Percentiles rank a stretch among this genome's conserved stretches.
Conservation (phyloP, 192 early-diverging fungal genomes). For the Coemansia sp. region DNA sequence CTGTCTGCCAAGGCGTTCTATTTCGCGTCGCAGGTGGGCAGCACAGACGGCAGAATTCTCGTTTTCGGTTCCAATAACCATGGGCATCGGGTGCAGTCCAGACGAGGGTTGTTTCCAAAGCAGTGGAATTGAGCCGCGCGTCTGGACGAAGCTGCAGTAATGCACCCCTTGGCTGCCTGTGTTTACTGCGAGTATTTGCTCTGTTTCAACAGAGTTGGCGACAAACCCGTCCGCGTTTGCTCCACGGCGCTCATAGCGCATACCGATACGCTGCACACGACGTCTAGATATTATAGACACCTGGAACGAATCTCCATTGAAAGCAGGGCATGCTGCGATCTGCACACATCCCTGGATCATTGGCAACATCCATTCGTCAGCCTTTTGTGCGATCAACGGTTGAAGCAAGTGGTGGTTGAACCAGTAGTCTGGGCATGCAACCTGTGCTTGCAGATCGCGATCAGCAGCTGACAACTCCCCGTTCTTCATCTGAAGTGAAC, state of each 20-base stretch:
- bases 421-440: slow-evolving; percentile 39
- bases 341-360: slow-evolving; percentile 73
- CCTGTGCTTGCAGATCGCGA: slow-evolving; percentile 8
- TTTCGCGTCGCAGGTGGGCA: slow-evolving; percentile 59
- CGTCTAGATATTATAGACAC: slow-evolving; percentile 71
- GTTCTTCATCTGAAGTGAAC: slow-evolving; percentile 34
- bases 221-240: slow-evolving; percentile 83
- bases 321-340: slow-evolving; percentile 60
- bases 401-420: slow-evolving; percentile 40
- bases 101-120: slow-evolving; percentile 76
- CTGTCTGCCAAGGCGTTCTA: slow-evolving; percentile 56
- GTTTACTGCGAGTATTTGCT: slow-evolving; percentile 77
- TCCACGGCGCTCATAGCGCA: slow-evolving; percentile 89
- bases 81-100: slow-evolving; percentile 66
- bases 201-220: slow-evolving; percentile 97
- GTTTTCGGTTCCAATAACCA: slow-evolving; percentile 53
- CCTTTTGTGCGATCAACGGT: slow-evolving; percentile 11
- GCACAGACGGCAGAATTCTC: slow-evolving; percentile 60
- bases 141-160: slow-evolving; percentile 82
- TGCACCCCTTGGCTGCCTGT: slow-evolving; percentile 44
- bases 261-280: slow-evolving; percentile 59
- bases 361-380: slow-evolving; percentile 43
- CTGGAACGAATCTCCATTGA: slow-evolving; percentile 59
- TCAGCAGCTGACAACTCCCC: background rate
- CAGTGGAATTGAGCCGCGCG: slow-evolving; percentile 83